Evolutionary conservation across 2,329 filamentous ascomycete species (phyloP).

Genomic region (Lasiodiplodia hormozganensis): DNA sequence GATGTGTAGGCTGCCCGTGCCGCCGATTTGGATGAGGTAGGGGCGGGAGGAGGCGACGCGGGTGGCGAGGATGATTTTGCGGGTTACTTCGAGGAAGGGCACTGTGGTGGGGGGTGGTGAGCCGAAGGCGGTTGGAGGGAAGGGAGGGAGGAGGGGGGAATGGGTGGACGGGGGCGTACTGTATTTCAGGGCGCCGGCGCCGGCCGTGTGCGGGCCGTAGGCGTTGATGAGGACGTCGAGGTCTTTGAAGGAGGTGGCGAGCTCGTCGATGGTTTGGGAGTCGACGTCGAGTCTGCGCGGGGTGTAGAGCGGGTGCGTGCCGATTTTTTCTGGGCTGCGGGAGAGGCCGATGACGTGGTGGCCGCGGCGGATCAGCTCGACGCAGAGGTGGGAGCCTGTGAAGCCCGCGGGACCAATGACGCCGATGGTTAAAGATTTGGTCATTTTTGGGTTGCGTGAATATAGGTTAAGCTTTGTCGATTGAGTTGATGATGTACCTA

Average conservation of each 20-base stretch:
- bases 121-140: too few species aligned
- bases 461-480: neutral
- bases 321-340: constrained; percentile 42
- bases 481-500: too few species aligned
- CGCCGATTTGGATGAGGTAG: constrained; percentile 47
- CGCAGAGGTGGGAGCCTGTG: constrained; percentile 42
- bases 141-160: too few species aligned
- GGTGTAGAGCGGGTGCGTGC: constrained; percentile 40
- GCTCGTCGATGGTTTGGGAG: constrained; percentile 34
- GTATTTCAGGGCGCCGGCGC: constrained; percentile 39
- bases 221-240: constrained; percentile 43
- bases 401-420: constrained; percentile 46
- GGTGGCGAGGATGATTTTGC: constrained; percentile 43
- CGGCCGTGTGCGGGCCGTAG: constrained; percentile 43
- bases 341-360: constrained; percentile 45
- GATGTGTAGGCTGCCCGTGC: constrained; percentile 42
- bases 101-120: too few species aligned
- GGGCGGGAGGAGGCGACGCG: constrained; percentile 33
- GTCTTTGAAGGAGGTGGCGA: constrained; percentile 39
- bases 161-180: constrained; percentile 34
- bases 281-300: constrained; percentile 40
- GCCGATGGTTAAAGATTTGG: constrained; percentile 36
- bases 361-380: constrained; percentile 44
- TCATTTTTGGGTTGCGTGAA: neutral
- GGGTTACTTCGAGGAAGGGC: constrained; percentile 44